Evolutionary conservation across 371 early-diverging fungal genomes (phyloP), one percentile per base, ranked within the genome.

Genomic region (Conidiobolus coronatus): DNA sequence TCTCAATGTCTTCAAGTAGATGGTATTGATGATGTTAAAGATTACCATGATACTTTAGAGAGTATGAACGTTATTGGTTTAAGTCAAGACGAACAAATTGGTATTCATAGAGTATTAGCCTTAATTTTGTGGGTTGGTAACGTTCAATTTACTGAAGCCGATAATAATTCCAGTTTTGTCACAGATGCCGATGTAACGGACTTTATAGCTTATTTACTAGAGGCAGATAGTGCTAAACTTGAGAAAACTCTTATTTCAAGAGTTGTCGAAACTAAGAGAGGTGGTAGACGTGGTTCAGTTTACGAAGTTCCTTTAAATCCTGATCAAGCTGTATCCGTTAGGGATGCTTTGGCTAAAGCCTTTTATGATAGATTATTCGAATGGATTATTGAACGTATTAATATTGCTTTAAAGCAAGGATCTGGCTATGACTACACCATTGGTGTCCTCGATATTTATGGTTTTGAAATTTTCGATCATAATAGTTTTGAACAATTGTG

Each of bases 401-500:
- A 88, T 55, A 53, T 69, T 17, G 79, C 87, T 4, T 58, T 85
- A 40, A 69, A 75, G 45, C 67, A 76, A 11, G 71, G 73, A 36
- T 62, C 65, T 15, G 60, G 69, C 7, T 68, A 74, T 29, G 67
- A 71, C 17, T 75, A 83, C 48, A 81, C 81, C 12, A 70, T 96
- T 37, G 97, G 95, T 52, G 94, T 96, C 7, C 61, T 96, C 61
- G 88, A 98, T 71, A 86, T 94, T 65, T 87, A 90, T 56, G 89
- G 98, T 42, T 89, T 93, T 59, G 88, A 88, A 70, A 86, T 91
- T 50, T 88, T 88, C 56, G 72, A 94, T 49, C 79, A 85, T 52
- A 99, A 99, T 71, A 89, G 88, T 44, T 99, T 98, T 64, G 99
- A 99, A 62, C 99, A 99, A 67, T 78, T 99, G 52, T 97, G 98